Conservation (phyloP, 1,284 basidiomycete species). For the Cryptococcus floricola region DNA sequence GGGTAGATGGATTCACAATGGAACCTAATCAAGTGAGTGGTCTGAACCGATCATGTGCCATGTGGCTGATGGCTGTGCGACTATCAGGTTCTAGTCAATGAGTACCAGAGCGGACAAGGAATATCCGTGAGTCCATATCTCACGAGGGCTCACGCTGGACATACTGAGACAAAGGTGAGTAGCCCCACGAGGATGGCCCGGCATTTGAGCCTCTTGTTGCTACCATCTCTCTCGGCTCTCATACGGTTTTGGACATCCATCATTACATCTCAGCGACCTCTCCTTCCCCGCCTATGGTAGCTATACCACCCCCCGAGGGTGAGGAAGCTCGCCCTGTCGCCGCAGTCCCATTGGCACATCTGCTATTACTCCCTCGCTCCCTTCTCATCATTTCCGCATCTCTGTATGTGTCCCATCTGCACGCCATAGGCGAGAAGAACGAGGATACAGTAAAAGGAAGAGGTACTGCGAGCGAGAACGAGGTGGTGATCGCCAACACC, state of each 20-base stretch:
- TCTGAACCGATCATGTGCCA: not conserved
- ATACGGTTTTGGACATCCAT: slow-evolving; percentile 81
- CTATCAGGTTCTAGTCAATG: slow-evolving; percentile 71
- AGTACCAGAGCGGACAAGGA: slow-evolving; percentile 86
- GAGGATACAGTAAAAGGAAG: slow-evolving; percentile 50
- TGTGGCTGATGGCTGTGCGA: not conserved
- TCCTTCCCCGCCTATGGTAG: slow-evolving; percentile 44
- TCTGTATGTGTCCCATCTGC: slow-evolving; percentile 67
- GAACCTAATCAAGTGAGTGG: slow-evolving; percentile 57
- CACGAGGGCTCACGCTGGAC: not conserved
- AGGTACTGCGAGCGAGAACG: slow-evolving; percentile 4
- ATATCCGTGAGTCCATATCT: slow-evolving; percentile 64
- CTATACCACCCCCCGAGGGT: slow-evolving; percentile 5
- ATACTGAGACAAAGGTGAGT: slow-evolving; percentile 2
- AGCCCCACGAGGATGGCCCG: slow-evolving; percentile 92
- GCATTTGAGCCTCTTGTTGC: slow-evolving; percentile 84
- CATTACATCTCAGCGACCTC: slow-evolving; percentile 54
- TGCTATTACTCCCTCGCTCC: slow-evolving; percentile 78
- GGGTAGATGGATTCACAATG: slow-evolving; percentile 57
- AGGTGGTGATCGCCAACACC: slow-evolving; percentile 58
- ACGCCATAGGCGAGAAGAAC: slow-evolving; percentile 62
- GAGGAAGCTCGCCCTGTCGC: slow-evolving; percentile 55
- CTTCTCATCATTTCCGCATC: slow-evolving; percentile 67
- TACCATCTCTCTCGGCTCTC: slow-evolving; percentile 80
- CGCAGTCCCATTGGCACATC: slow-evolving; percentile 61